Percentiles rank a stretch among this genome's conserved stretches.
Evolutionary conservation across 2,329 filamentous ascomycete species (phyloP).

Genomic region (Hypoxylon sp.): DNA sequence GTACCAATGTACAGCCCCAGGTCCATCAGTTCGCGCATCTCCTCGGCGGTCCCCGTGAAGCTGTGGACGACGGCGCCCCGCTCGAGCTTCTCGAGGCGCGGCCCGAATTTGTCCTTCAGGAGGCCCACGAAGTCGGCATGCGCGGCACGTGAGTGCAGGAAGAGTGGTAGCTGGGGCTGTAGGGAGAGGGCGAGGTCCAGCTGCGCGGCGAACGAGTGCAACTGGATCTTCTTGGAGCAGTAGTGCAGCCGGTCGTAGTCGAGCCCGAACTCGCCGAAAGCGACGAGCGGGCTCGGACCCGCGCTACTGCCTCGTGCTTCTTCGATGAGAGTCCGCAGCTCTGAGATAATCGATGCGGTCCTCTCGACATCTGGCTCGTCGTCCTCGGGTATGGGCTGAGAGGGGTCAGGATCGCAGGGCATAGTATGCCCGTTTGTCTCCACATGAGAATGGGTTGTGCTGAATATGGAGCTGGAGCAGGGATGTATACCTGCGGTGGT

Average conservation of each 20-base stretch:
- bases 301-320: conserved; percentile 62
- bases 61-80: conserved; percentile 90
- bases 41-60: conserved; percentile 89
- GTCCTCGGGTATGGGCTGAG: conserved; percentile 63
- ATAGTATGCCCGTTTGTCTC: conserved; percentile 61
- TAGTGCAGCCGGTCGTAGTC: conserved; percentile 94
- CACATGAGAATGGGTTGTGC: conserved; percentile 61
- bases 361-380: conserved; percentile 59
- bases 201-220: conserved; percentile 87
- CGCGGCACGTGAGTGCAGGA: conserved; percentile 91
- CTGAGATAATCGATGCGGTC: conserved; percentile 64
- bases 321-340: conserved; percentile 74
- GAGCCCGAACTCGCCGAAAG: conserved; percentile 94
- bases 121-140: conserved; percentile 85
- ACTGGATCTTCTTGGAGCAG: conserved; percentile 81
- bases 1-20: conserved; percentile 92
- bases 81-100: conserved; percentile 73
- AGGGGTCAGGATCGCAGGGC: conserved; percentile 66
- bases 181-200: conserved; percentile 78
- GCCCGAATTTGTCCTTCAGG: conserved; percentile 69
- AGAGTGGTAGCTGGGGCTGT: conserved; percentile 84
- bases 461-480: conserved; percentile 85
- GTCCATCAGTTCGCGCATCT: conserved; percentile 83
- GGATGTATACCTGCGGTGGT: conserved; percentile 95
- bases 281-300: conserved; percentile 66